These are phyloP conservation scores for Elaphomyces granulatus DNA, from an alignment of 495 filamentous ascomycete species.

Conservation along the genomic window DNA sequence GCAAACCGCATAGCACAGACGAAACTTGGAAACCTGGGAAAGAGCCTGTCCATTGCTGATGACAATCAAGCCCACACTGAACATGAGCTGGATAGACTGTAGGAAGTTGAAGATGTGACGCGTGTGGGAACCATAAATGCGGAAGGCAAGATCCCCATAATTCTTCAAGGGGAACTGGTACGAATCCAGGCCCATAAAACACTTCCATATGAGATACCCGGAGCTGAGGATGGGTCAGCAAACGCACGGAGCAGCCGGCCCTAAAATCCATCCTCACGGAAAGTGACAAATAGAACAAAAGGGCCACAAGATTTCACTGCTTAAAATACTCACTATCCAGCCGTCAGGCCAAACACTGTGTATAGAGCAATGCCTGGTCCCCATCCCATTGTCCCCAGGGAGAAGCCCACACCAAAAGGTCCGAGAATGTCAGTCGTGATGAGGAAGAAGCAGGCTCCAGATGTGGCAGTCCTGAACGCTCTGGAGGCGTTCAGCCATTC, in stretches of 20 bases:
- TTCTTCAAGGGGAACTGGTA: slow-evolving; percentile 39
- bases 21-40: slow-evolving; percentile 38
- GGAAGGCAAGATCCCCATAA: slow-evolving; percentile 46
- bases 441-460: slow-evolving; percentile 40
- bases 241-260: too few species aligned
- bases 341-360: slow-evolving; percentile 23
- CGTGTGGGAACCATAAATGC: slow-evolving; percentile 35
- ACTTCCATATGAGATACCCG: slow-evolving; percentile 42
- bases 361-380: slow-evolving; percentile 32
- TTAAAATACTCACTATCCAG: slow-evolving; percentile 10
- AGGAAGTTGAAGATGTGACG: slow-evolving; percentile 41
- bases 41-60: slow-evolving; percentile 42
- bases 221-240: slow-evolving; percentile 15
- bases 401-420: slow-evolving; percentile 32
- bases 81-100: slow-evolving; percentile 37
- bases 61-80: slow-evolving; percentile 40
- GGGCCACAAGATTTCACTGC: too few species aligned
- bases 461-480: slow-evolving; percentile 29
- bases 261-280: too few species aligned
- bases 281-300: too few species aligned
- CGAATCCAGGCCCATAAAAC: slow-evolving; percentile 47
- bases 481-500: slow-evolving; percentile 33
- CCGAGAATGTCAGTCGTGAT: slow-evolving; percentile 51
- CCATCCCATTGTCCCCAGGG: slow-evolving; percentile 37
- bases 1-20: slow-evolving; percentile 24